Conservation (phyloP, 352 stramenopile species). For the Pythium brachiatum region DNA sequence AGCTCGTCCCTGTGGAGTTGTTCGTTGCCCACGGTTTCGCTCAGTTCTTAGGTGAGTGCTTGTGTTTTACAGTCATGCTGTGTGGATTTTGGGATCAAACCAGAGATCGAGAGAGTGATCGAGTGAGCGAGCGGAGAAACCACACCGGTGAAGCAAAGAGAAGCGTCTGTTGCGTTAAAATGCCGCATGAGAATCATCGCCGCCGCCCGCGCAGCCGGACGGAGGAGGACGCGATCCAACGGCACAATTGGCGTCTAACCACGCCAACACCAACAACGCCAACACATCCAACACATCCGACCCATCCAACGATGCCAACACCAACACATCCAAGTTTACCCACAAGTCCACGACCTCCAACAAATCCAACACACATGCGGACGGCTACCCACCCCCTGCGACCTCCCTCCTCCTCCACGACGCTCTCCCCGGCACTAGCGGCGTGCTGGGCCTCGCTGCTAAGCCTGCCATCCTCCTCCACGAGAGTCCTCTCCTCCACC, state of each 20-base stretch:
- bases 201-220: conserved; percentile 15
- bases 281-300: background rate
- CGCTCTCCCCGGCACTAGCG: conserved; percentile 14
- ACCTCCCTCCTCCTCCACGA: background rate
- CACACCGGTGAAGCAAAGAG: background rate
- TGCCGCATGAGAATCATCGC: conserved; percentile 17
- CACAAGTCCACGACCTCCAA: conserved; percentile 1
- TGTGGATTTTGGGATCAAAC: background rate
- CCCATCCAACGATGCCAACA: background rate
- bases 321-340: conserved; percentile 3
- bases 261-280: conserved; percentile 1
- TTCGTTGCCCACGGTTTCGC: too few relatives aligned
- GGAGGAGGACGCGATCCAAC: background rate
- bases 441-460: conserved; percentile 25
- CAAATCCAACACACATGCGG: background rate
- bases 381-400: background rate
- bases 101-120: background rate
- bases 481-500: background rate
- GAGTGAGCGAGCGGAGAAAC: background rate
- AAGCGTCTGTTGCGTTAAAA: conserved; percentile 1
- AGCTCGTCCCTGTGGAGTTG: too few relatives aligned
- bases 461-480: conserved; percentile 4
- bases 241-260: background rate
- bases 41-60: background rate
- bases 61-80: background rate